Evolutionary conservation across 495 filamentous ascomycete genomes (phyloP), one percentile per base, ranked within the genome.

Genomic region (Chlorociboria aeruginascens): DNA sequence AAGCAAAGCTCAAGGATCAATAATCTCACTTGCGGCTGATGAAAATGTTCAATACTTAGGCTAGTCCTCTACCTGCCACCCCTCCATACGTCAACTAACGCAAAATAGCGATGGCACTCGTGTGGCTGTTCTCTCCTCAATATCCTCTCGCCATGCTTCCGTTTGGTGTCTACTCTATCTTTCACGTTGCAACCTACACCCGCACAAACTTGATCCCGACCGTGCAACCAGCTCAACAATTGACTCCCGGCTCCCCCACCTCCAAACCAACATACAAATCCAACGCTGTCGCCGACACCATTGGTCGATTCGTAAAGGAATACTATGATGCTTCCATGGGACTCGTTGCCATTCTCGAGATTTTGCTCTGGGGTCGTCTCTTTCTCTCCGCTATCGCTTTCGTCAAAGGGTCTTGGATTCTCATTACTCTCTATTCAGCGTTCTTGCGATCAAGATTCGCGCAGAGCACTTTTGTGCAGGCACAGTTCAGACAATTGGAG

Each of bases 1-100:
- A 41, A 73, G 69, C 46, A 73, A 69, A 60, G 68, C 69, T 51
- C 66, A 68, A 37, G 68, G 76, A 35, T 77, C 79, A 52, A 62
- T 68, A 25, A 29, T 89, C 40, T 77, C 79, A 53, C 66, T 92
- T 50, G 71, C 79, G 46, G 67, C 78, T 13, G 92, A 98, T 64
- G 92, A 97, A 74, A 98, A 98, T 68, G 85, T 97, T 40, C 92
- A 98, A 63, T 98, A 98, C 63, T 75, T 98, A 32, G 72, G 92
- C 97, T 76, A 61, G 87, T 77, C 14, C 31, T 28, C 30, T 32
- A 31, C 8, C 49, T 39, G 11, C 29, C 6, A 11, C 12, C 29
- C 31, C 6, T 8, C 12, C 14, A 17, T 35, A 34, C 11, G 39
- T 17, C 2, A 16, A 45, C 38, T 47, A 37, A 58, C 44, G n/a